Conservation (phyloP, 768 basidiomycete species). For the Saitozyma sp. region DNA sequence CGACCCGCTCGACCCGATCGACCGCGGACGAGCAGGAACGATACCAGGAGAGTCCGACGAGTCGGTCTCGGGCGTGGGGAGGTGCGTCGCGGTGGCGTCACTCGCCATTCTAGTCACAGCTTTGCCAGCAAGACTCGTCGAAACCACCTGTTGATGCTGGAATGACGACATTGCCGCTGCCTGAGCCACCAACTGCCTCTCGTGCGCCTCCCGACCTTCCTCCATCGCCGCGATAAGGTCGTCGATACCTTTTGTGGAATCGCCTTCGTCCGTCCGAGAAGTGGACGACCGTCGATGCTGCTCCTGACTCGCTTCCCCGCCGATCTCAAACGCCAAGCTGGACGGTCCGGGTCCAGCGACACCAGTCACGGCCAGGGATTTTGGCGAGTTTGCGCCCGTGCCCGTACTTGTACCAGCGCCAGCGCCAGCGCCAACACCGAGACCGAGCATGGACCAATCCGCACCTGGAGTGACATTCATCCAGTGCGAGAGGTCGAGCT, state of each 20-base stretch:
- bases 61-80: conserved; percentile 43
- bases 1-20: not conserved
- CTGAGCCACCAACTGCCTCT: conserved; percentile 9
- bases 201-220: conserved; percentile 27
- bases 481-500: conserved; percentile 36
- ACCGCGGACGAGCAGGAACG: too few species aligned
- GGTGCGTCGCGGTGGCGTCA: conserved; percentile 14
- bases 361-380: not conserved
- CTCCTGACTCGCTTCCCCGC: not conserved
- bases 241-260: conserved; percentile 24
- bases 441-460: conserved; percentile 13
- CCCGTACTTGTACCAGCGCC: not conserved
- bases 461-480: conserved; percentile 40
- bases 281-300: conserved; percentile 6
- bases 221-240: conserved; percentile 41
- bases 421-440: too few species aligned
- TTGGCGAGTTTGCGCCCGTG: not conserved
- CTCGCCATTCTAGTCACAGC: conserved; percentile 2
- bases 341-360: conserved; percentile 1
- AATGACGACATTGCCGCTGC: conserved; percentile 10
- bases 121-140: not conserved
- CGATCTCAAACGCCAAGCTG: conserved; percentile 2
- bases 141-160: not conserved
- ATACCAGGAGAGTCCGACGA: conserved; percentile 3
- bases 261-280: not conserved